Conservation (phyloP, 176 grass and related monocot species). For the Juncus effusus region DNA sequence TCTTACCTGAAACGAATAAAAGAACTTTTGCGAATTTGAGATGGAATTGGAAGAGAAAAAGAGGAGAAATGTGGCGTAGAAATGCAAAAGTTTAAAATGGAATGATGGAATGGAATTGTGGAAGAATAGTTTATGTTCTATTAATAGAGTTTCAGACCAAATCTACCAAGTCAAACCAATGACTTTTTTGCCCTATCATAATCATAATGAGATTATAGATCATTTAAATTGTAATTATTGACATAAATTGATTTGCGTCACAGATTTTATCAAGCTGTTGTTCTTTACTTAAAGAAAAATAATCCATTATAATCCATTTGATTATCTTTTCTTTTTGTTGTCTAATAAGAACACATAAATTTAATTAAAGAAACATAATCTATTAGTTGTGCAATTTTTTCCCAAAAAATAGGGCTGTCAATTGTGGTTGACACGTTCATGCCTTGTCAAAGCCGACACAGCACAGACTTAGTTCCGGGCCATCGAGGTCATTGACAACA, state of each 20-base stretch:
- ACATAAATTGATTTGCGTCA: too few relatives aligned
- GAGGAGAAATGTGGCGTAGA: not conserved
- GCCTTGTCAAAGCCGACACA: not conserved
- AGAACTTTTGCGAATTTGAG: not conserved
- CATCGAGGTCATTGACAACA: not conserved
- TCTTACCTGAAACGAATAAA: constrained; percentile 6
- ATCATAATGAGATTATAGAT: too few relatives aligned
- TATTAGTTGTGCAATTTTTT: not conserved
- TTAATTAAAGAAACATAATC: not conserved
- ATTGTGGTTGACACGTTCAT: not conserved
- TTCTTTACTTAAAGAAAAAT: too few relatives aligned
- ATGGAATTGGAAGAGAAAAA: not conserved
- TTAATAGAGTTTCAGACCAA: constrained; percentile 7
- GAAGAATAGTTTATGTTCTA: not conserved
- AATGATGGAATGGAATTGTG: not conserved
- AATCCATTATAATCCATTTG: too few relatives aligned
- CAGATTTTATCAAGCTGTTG: too few relatives aligned
- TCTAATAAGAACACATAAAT: too few relatives aligned
- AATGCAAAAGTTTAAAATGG: too few relatives aligned
- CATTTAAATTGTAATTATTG: too few relatives aligned
- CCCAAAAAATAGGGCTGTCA: not conserved
- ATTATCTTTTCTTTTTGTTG: too few relatives aligned
- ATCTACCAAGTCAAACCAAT: too few relatives aligned
- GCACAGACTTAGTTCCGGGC: not conserved
- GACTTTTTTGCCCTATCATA: too few relatives aligned